These are phyloP conservation scores for Penicillium sp. DNA, from an alignment of 2,329 filamentous ascomycete genomes.

Conservation along the genomic window DNA sequence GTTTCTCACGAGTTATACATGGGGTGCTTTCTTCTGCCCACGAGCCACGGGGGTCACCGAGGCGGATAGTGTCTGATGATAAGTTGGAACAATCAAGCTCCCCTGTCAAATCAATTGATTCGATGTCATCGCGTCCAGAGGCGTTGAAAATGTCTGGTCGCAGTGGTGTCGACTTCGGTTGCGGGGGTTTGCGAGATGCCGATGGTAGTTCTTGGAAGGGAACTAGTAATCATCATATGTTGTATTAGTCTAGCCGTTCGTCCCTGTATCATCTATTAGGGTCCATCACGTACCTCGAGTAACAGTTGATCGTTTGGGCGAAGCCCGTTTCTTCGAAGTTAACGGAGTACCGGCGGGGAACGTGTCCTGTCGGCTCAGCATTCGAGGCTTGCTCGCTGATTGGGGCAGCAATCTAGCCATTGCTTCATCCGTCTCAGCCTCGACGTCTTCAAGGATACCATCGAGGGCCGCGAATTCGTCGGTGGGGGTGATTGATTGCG, in stretches of 20 bases:
- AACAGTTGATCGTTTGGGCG: constrained; percentile 9
- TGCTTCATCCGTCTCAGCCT: constrained; percentile 27
- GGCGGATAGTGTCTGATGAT: constrained; percentile 39
- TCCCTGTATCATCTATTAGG: not conserved
- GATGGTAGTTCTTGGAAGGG: constrained; percentile 17
- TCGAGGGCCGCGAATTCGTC: constrained; percentile 20
- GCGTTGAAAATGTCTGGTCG: constrained; percentile 20
- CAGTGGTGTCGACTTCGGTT: constrained; percentile 22
- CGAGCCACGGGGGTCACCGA: constrained; percentile 41
- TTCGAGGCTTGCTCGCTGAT: constrained; percentile 39
- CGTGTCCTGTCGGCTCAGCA: constrained; percentile 35
- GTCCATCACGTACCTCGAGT: constrained; percentile 27
- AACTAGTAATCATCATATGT: constrained; percentile 6
- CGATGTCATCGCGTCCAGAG: constrained; percentile 34
- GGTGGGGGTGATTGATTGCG: constrained; percentile 16
- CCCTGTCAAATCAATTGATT: constrained; percentile 46
- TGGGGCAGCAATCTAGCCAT: constrained; percentile 48
- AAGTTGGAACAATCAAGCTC: constrained; percentile 35
- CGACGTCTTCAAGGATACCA: constrained; percentile 25
- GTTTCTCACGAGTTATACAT: constrained; percentile 35
- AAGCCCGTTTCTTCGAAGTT: constrained; percentile 18
- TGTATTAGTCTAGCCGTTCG: not conserved
- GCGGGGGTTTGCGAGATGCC: constrained; percentile 18
- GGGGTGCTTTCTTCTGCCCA: constrained; percentile 46
- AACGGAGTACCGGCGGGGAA: constrained; percentile 20